Evolutionary conservation across 805 yeast species (phyloP).

Genomic region (Hanseniaspora hatyaiensis): DNA sequence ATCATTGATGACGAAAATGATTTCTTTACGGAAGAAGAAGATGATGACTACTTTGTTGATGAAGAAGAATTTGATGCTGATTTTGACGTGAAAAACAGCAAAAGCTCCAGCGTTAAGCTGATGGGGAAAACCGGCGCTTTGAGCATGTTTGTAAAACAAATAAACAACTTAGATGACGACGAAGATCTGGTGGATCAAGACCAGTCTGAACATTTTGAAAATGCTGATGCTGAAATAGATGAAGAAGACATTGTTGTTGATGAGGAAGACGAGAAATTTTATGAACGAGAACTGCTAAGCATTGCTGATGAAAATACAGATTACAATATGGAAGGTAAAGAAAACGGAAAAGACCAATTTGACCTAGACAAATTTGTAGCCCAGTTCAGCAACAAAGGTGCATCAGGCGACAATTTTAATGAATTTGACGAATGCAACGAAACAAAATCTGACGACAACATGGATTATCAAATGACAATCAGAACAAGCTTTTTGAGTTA

Average conservation of each 20-base stretch:
- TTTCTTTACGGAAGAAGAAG: constrained; percentile 17
- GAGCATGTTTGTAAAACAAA: constrained; percentile 11
- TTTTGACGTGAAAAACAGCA: constrained; percentile 16
- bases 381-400: background rate
- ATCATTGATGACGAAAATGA: constrained; percentile 14
- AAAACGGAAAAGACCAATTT: background rate
- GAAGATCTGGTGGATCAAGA: background rate
- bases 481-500: constrained; percentile 1
- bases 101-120: background rate
- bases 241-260: constrained; percentile 11
- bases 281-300: constrained; percentile 6
- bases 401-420: background rate
- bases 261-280: constrained; percentile 14
- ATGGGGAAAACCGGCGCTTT: constrained; percentile 15
- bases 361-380: constrained; percentile 10
- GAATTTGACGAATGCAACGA: background rate
- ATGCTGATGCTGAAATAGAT: background rate
- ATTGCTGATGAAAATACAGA: constrained; percentile 11
- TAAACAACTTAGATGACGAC: constrained; percentile 5
- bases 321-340: constrained; percentile 6
- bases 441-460: background rate
- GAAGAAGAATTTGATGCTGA: constrained; percentile 24
- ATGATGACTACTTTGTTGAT: constrained; percentile 27
- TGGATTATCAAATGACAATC: background rate
- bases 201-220: background rate